Evolutionary conservation across 345 rosid species (phyloP).

Genomic region (Syzygium grande): DNA sequence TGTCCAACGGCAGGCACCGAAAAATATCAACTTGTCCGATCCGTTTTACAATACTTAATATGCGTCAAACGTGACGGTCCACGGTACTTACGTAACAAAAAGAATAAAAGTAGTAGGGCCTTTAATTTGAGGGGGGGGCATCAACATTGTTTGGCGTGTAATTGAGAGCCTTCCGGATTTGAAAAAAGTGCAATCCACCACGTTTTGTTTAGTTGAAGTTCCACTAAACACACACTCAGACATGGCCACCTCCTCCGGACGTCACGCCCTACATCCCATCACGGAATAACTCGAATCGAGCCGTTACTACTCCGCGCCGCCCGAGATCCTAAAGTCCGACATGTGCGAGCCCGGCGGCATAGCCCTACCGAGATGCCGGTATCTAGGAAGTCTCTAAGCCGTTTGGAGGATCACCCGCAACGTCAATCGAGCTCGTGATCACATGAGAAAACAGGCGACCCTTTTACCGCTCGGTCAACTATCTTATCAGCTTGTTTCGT

Average conservation of each 20-base stretch:
- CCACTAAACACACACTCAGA: neutral
- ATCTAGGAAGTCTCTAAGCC: neutral
- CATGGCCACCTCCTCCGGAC: neutral
- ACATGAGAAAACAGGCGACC: neutral
- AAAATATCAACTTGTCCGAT: neutral
- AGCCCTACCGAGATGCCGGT: neutral
- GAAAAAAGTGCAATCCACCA: neutral
- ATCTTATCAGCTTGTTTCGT: neutral
- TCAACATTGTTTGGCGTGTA: neutral
- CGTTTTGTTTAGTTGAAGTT: neutral
- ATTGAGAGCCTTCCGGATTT: neutral
- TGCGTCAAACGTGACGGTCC: neutral
- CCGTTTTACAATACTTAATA: rapidly evolving
- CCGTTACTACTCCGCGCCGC: rapidly evolving
- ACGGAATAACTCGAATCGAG: neutral
- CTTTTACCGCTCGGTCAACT: neutral
- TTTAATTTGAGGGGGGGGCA: neutral
- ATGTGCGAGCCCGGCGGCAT: rapidly evolving
- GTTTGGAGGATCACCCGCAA: neutral
- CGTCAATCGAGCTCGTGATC: neutral
- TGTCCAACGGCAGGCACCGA: too few relatives aligned
- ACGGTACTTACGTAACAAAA: neutral
- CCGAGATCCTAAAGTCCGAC: neutral
- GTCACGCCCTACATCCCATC: too few relatives aligned
- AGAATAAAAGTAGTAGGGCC: neutral